phyloP scores from a whole-genome alignment of 345 rosid species.

The Rhizophora mangle region DNA sequence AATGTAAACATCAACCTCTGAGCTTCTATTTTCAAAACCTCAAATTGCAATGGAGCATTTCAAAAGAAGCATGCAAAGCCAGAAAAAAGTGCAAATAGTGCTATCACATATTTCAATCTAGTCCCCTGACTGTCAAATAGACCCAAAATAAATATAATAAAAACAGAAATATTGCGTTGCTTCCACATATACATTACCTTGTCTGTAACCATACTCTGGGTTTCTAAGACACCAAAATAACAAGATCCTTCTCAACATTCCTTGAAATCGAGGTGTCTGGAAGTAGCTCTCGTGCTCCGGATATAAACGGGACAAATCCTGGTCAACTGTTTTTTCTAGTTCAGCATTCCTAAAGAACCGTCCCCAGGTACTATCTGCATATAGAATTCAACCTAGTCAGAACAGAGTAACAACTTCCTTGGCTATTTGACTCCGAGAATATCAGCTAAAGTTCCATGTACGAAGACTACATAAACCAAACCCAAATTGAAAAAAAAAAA shows the following conservation, averaged over 20 bases:
- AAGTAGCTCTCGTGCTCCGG: constrained; percentile 93
- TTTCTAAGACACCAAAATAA: constrained; percentile 91
- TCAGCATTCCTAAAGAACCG: constrained; percentile 91
- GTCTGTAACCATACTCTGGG: constrained; percentile 80
- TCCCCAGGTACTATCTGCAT: constrained; percentile 93
- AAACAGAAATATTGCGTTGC: not conserved
- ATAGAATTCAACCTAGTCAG: not conserved
- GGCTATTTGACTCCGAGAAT: too few species aligned
- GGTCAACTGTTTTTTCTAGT: constrained; percentile 90
- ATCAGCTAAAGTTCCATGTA: too few species aligned
- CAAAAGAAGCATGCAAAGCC: too few species aligned
- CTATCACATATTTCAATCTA: too few species aligned
- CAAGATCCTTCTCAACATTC: constrained; percentile 82
- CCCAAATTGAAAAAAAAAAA: too few species aligned
- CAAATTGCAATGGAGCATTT: too few species aligned
- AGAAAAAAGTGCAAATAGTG: too few species aligned
- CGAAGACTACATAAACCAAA: too few species aligned
- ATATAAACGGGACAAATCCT: constrained; percentile 87
- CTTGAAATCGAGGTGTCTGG: constrained; percentile 95
- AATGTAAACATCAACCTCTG: too few species aligned
- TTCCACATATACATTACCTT: constrained; percentile 47
- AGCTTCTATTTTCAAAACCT: too few species aligned
- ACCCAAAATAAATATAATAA: not conserved
- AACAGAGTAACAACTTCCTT: not conserved
- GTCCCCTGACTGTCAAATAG: too few species aligned